Evolutionary conservation across 768 basidiomycete species (phyloP).

Genomic region (Lactifluus piperatus): DNA sequence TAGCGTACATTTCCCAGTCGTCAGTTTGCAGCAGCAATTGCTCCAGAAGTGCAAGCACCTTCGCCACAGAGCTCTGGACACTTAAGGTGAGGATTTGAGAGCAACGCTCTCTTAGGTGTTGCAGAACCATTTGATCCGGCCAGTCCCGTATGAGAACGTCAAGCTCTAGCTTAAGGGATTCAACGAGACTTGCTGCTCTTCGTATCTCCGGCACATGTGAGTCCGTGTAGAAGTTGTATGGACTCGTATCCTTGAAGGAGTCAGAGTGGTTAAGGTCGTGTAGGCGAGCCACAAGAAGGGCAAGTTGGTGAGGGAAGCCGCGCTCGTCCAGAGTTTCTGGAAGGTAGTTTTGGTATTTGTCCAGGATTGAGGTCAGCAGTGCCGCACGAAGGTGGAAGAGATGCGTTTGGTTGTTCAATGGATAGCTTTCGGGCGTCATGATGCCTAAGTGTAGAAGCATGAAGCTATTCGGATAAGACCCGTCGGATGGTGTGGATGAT

Average conservation of each 20-base stretch:
- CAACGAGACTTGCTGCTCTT: constrained; percentile 47
- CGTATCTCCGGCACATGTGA: constrained; percentile 63
- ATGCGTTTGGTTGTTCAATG: constrained; percentile 24
- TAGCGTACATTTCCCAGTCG: constrained; percentile 97
- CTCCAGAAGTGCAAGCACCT: constrained; percentile 74
- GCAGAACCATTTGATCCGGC: constrained; percentile 98
- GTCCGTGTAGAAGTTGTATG: constrained; percentile 76
- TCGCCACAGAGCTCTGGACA: constrained; percentile 68
- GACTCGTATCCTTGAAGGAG: background rate
- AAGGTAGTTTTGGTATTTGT: constrained; percentile 2
- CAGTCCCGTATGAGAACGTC: constrained; percentile 59
- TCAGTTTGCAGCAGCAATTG: constrained; percentile 78
- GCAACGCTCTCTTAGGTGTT: constrained; percentile 68
- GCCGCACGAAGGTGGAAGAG: constrained; percentile 14
- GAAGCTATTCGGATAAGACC: constrained; percentile 32
- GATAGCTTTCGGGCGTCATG: constrained; percentile 25
- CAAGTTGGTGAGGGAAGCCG: constrained; percentile 44
- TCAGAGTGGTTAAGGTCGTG: constrained; percentile 26
- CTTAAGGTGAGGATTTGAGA: constrained; percentile 51
- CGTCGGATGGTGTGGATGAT: constrained; percentile 25
- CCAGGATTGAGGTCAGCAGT: constrained; percentile 17
- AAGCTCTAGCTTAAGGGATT: constrained; percentile 45
- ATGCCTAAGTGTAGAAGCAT: constrained; percentile 42
- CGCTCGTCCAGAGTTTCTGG: constrained; percentile 36
- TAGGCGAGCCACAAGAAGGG: constrained; percentile 37